Evolutionary conservation across 352 stramenopile species (phyloP), one percentile per base, ranked within the genome.

Genomic region (Phytophthora pini): DNA sequence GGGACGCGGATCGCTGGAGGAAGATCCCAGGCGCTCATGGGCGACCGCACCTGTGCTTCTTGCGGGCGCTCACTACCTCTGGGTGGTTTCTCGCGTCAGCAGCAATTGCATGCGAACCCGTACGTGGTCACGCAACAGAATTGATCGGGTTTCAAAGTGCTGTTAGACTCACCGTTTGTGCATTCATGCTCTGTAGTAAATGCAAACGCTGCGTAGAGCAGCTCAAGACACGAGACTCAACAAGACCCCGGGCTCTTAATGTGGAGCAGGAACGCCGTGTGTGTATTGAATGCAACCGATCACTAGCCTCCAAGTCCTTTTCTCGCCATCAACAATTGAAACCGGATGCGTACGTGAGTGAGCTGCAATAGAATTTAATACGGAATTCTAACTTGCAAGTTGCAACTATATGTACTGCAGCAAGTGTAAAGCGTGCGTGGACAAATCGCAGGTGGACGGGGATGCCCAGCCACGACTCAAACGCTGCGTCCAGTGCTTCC

Each of bases 401-500:
- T 31, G 17, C 17, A 20, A 20, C 17, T 20, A 20, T 0, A 20
- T 20, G 17, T 20, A 20, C 13, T 56, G 17, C 60, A 91, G 84
- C 32, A 91, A 89, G 63, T 93, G 84, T 60, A 77, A 75, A 17
- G n/a, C 46, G 3, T 93, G 82, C 43, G 78, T 92, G 20, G 66
- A 69, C 2, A 43, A 57, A 68, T 52, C 80, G 1, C 60, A 67
- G 39, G 32, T 63, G 34, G 36, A 61, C 6, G 41, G 53, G 10
- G 56, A 70, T 17, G 41, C 48, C 12, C 69, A 65, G 29, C 45
- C 64, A 22, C 70, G 80, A 11, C 61, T 85, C 22, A 92, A 92
- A 56, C 75, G 77, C 17, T 93, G 84, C 51, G 74, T 90, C 22
- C 84, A 93, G 65, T 93, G 84, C 74, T 93, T 92, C 62, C 79